A percentile compares a stretch with the other conserved stretches of the same genome.
These are phyloP conservation scores for Pseudohalonectria lignicola DNA, from an alignment of 2,329 filamentous ascomycete genomes.

Conservation along the genomic window DNA sequence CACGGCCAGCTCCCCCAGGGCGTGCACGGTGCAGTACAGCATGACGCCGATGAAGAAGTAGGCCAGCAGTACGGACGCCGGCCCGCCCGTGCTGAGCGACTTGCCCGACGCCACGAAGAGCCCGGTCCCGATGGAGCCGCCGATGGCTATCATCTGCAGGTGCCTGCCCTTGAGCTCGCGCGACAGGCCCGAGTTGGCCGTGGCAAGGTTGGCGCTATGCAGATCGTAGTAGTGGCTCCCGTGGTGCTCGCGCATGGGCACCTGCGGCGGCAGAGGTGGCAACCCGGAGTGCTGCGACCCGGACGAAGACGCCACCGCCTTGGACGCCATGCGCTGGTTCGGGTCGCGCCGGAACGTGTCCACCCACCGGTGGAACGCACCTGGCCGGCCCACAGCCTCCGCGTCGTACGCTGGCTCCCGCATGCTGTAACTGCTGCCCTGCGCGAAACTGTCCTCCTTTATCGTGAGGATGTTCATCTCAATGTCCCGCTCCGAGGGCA, in stretches of 20 bases:
- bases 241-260: conserved; percentile 20
- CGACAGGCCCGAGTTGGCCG: conserved; percentile 63
- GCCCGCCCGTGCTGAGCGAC: conserved; percentile 61
- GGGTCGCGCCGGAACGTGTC: conserved; percentile 56
- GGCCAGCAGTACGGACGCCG: conserved; percentile 67
- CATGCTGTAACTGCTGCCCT: conserved; percentile 7
- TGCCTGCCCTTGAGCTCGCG: conserved; percentile 74
- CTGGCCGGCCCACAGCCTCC: conserved; percentile 4
- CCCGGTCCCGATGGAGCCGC: conserved; percentile 82
- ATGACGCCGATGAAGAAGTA: conserved; percentile 72
- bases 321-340: conserved; percentile 32
- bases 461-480: conserved; percentile 11
- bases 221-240: conserved; percentile 43
- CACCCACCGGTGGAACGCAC: conserved; percentile 27
- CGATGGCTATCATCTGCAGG: conserved; percentile 96
- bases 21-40: conserved; percentile 87
- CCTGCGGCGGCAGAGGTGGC: conserved; percentile 3
- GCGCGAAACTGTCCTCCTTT: conserved; percentile 11
- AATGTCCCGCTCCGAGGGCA: conserved; percentile 11
- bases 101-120: conserved; percentile 76
- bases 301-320: conserved; percentile 13
- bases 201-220: conserved; percentile 54
- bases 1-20: conserved; percentile 83
- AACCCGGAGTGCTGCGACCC: neutral
- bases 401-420: conserved; percentile 8